Evolutionary conservation across 106 monocot species (phyloP).

Genomic region (Vanilla planifolia): DNA sequence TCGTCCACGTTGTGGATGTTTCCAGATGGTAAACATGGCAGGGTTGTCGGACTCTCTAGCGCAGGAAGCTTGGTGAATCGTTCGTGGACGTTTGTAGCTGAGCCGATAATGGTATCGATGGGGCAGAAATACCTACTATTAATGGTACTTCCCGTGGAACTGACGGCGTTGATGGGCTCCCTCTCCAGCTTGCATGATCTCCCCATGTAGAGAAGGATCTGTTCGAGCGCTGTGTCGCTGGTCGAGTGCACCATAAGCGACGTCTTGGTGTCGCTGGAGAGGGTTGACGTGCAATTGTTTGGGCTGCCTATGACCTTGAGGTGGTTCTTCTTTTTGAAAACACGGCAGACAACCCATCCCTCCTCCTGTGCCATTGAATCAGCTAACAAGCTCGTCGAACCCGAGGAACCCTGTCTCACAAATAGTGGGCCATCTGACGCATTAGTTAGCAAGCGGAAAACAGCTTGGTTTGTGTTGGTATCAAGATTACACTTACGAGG

Average conservation of each 20-base stretch:
- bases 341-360: constrained; percentile 95
- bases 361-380: constrained; percentile 45
- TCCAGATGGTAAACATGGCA: neutral
- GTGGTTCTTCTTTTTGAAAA: constrained; percentile 94
- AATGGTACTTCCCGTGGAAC: neutral
- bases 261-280: constrained; percentile 23
- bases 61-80: constrained; percentile 70
- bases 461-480: constrained; percentile 25
- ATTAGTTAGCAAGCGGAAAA: neutral
- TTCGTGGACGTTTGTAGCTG: constrained; percentile 14
- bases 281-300: constrained; percentile 19
- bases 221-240: constrained; percentile 58
- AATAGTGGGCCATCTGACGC: neutral
- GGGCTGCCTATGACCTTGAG: constrained; percentile 40
- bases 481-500: too few relatives aligned
- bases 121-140: constrained; percentile 23
- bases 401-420: neutral
- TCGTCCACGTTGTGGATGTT: neutral
- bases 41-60: constrained; percentile 45
- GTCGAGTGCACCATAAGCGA: constrained; percentile 15
- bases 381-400: neutral
- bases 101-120: constrained; percentile 20
- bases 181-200: constrained; percentile 69
- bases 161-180: constrained; percentile 7
- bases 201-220: constrained; percentile 73